Conservation (phyloP, 257 asterid species). For the Lycium barbarum region DNA sequence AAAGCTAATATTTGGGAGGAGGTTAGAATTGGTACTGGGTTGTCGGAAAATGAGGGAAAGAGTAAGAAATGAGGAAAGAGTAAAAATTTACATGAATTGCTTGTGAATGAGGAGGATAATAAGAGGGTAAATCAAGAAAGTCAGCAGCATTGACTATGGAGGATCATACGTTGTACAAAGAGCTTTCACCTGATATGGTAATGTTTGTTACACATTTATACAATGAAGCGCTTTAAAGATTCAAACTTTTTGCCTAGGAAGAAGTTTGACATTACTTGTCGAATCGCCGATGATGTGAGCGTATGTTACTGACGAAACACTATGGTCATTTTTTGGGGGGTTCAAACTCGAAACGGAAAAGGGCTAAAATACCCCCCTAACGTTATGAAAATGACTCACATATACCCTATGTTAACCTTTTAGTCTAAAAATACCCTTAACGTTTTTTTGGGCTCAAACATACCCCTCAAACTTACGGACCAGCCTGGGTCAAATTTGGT, state of each 20-base stretch:
- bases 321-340: too few species aligned
- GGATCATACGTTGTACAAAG: constrained; percentile 50
- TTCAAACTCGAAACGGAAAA: not conserved
- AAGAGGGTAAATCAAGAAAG: constrained; percentile 27
- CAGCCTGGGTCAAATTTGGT: not conserved
- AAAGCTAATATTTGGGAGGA: not conserved
- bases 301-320: too few species aligned
- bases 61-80: not conserved
- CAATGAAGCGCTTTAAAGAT: constrained; percentile 53
- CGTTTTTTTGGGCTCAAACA: not conserved
- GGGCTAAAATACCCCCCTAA: not conserved
- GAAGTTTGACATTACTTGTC: constrained; percentile 48
- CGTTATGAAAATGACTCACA: not conserved
- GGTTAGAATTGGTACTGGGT: not conserved
- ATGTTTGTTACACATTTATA: constrained; percentile 56
- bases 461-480: not conserved
- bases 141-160: constrained; percentile 44
- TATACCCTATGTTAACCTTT: not conserved
- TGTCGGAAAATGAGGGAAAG: constrained; percentile 18
- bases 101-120: constrained; percentile 24
- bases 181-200: constrained; percentile 74
- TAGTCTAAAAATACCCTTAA: not conserved
- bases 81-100: constrained; percentile 43
- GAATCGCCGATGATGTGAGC: too few species aligned
- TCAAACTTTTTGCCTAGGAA: constrained; percentile 53